Evolutionary conservation across 768 basidiomycete species (phyloP).

Genomic region (Auricularia sp.): DNA sequence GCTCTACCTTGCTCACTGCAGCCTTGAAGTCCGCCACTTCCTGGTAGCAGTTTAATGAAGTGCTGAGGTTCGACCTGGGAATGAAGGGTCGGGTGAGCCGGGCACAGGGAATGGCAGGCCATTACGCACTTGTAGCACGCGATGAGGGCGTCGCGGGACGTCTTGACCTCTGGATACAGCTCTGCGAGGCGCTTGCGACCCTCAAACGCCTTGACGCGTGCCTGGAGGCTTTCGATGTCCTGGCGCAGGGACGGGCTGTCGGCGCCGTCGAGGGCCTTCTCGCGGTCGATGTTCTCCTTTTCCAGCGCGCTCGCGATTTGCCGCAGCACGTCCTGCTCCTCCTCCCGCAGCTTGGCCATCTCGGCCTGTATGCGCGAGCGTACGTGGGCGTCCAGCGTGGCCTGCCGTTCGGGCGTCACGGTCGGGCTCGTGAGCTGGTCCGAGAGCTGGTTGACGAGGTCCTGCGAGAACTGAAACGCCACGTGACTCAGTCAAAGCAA

Average conservation of each 20-base stretch:
- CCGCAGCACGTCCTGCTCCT: conserved; percentile 57
- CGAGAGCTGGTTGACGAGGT: conserved; percentile 70
- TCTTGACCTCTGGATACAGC: conserved; percentile 47
- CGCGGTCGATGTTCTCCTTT: conserved; percentile 79
- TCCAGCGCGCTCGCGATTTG: conserved; percentile 74
- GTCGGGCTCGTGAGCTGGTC: conserved; percentile 50
- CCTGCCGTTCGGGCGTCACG: conserved; percentile 58
- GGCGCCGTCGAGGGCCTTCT: conserved; percentile 41
- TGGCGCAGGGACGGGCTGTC: conserved; percentile 43
- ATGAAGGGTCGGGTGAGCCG: background rate
- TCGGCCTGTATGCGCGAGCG: conserved; percentile 63
- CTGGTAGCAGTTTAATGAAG: conserved; percentile 63
- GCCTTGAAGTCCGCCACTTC: conserved; percentile 62
- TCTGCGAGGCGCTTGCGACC: conserved; percentile 36
- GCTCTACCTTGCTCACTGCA: conserved; percentile 57
- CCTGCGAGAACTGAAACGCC: conserved; percentile 58
- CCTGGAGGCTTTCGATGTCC: conserved; percentile 65
- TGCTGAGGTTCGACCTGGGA: conserved; percentile 31
- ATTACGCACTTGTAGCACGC: conserved; percentile 63
- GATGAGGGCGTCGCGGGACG: conserved; percentile 47
- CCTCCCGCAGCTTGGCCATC: conserved; percentile 49
- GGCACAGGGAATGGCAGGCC: background rate
- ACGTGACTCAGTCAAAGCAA: conserved; percentile 1
- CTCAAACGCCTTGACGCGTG: conserved; percentile 64
- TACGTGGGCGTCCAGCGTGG: conserved; percentile 62